These are phyloP conservation scores for Nemania sp. DNA, from an alignment of 2,329 filamentous ascomycete species.

Conservation along the genomic window DNA sequence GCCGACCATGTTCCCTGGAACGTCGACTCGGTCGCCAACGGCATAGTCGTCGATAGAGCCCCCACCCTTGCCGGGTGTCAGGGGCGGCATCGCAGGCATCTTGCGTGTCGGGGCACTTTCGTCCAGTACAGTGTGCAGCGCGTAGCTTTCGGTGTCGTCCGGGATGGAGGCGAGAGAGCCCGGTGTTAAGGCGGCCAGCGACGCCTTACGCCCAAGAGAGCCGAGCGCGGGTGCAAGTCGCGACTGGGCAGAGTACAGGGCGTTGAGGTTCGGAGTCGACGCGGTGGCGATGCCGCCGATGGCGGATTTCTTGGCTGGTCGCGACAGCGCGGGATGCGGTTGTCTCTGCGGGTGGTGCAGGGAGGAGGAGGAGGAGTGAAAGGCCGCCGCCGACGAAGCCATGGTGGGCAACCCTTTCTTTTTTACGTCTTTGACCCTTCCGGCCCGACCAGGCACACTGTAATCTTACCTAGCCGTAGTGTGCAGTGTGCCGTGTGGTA, in stretches of 20 bases:
- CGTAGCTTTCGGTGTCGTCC: conserved; percentile 68
- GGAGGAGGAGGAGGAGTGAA: conserved; percentile 37
- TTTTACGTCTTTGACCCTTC: conserved; percentile 17
- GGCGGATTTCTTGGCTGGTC: conserved; percentile 46
- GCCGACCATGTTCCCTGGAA: conserved; percentile 90
- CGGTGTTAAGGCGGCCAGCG: conserved; percentile 68
- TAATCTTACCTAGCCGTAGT: no score
- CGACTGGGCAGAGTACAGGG: conserved; percentile 54
- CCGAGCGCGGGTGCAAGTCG: conserved; percentile 47
- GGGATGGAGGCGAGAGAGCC: conserved; percentile 66
- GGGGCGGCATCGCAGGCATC: conserved; percentile 52
- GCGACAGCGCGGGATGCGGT: conserved; percentile 41
- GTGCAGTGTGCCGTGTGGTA: neutral
- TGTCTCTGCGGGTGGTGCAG: conserved; percentile 33
- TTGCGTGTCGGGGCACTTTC: conserved; percentile 33
- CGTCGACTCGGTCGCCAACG: conserved; percentile 84
- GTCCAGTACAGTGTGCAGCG: conserved; percentile 57
- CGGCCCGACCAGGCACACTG: conserved; percentile 8
- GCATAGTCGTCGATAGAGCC: conserved; percentile 58
- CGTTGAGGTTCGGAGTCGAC: conserved; percentile 63
- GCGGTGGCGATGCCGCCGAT: conserved; percentile 51
- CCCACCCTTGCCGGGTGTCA: conserved; percentile 55
- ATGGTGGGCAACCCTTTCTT: conserved; percentile 39
- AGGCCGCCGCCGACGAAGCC: conserved; percentile 42
- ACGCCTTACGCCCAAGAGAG: conserved; percentile 68